Conservation (phyloP, 2,329 filamentous ascomycete species). For the Fusarium nygamai region DNA sequence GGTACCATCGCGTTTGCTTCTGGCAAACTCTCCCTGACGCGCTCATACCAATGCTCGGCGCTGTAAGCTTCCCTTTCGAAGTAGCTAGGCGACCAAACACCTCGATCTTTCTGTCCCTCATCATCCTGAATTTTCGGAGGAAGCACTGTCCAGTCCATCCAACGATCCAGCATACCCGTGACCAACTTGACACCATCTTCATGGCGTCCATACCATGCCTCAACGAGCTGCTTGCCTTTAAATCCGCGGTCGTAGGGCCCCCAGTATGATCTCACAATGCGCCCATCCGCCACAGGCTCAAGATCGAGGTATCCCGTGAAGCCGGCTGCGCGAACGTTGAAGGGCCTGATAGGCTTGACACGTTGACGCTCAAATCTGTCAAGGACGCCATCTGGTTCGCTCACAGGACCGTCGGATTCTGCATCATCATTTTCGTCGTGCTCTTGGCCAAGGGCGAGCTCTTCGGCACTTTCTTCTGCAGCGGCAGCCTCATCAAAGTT, state of each 20-base stretch:
- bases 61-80: slow-evolving; percentile 48
- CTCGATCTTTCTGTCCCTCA: slow-evolving; percentile 45
- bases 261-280: slow-evolving; percentile 47
- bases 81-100: slow-evolving; percentile 54
- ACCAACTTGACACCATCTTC: slow-evolving; percentile 48
- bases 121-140: slow-evolving; percentile 48
- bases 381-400: slow-evolving; percentile 44
- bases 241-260: slow-evolving; percentile 50
- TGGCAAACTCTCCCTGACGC: slow-evolving; percentile 32
- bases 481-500: slow-evolving; percentile 46
- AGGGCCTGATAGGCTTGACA: slow-evolving; percentile 35
- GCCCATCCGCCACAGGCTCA: slow-evolving; percentile 48
- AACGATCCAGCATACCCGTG: slow-evolving; percentile 54
- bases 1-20: slow-evolving; percentile 12
- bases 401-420: slow-evolving; percentile 38
- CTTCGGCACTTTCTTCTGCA: slow-evolving; percentile 46
- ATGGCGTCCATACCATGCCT: slow-evolving; percentile 56
- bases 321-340: slow-evolving; percentile 37
- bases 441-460: slow-evolving; percentile 35
- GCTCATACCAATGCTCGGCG: slow-evolving; percentile 44
- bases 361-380: slow-evolving; percentile 44
- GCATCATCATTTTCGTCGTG: slow-evolving; percentile 46
- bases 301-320: slow-evolving; percentile 45
- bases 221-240: slow-evolving; percentile 48
- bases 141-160: slow-evolving; percentile 53